Evolutionary conservation across 2,329 filamentous ascomycete genomes (phyloP).

Genomic region (Sphaerulina vaccinii): DNA sequence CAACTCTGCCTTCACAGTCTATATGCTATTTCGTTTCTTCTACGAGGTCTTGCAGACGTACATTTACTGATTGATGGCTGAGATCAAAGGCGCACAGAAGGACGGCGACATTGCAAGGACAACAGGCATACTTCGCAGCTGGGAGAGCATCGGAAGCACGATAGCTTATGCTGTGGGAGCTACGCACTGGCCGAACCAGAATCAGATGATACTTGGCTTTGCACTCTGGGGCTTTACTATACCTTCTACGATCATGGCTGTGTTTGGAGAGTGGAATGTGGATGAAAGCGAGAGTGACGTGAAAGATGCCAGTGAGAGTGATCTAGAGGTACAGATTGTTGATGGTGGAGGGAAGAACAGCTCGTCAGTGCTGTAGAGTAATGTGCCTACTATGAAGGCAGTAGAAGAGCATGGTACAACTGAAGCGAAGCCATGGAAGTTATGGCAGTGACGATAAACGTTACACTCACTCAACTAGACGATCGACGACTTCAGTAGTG

Average conservation of each 20-base stretch:
- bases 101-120: slow-evolving; percentile 37
- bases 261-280: slow-evolving; percentile 23
- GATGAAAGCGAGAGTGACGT: slow-evolving; percentile 3
- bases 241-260: slow-evolving; percentile 20
- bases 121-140: slow-evolving; percentile 36
- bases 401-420: too few species aligned
- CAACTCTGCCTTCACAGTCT: too few species aligned
- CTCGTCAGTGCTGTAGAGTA: too few species aligned
- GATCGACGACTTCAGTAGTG: too few species aligned
- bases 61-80: too few species aligned
- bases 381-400: too few species aligned
- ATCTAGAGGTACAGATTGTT: slow-evolving; percentile 17
- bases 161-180: slow-evolving; percentile 37
- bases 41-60: too few species aligned
- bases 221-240: slow-evolving; percentile 34
- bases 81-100: slow-evolving; percentile 39
- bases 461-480: too few species aligned
- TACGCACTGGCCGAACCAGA: slow-evolving; percentile 34
- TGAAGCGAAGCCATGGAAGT: too few species aligned
- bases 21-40: too few species aligned
- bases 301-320: not conserved
- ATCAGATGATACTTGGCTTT: slow-evolving; percentile 38
- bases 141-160: slow-evolving; percentile 38
- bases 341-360: not conserved
- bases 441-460: too few species aligned